phyloP scores from a whole-genome alignment of 2,329 filamentous ascomycete species.

The Dactylonectria macrodidyma region DNA sequence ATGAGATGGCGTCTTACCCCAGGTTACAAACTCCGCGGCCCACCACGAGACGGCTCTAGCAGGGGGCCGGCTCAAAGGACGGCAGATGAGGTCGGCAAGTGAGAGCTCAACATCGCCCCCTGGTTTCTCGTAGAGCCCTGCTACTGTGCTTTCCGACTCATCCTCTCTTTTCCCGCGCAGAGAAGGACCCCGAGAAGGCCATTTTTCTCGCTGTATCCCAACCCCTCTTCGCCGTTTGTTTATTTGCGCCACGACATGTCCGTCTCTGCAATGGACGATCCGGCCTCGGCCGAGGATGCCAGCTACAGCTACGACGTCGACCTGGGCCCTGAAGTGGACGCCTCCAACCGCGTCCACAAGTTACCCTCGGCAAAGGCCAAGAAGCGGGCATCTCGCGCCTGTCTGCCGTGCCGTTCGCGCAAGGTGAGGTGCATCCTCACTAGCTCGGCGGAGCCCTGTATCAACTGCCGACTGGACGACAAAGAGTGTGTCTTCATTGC shows the following conservation, averaged over 20 bases:
- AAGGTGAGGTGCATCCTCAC: conserved; percentile 47
- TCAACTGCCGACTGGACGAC: conserved; percentile 46
- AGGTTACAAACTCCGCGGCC: conserved; percentile 13
- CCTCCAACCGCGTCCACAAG: conserved; percentile 16
- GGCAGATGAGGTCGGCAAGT: conserved; percentile 21
- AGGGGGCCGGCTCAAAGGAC: conserved; percentile 12
- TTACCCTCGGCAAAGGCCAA: conserved; percentile 33
- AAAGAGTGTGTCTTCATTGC: conserved; percentile 44
- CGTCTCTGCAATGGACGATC: conserved; percentile 18
- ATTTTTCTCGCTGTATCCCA: neutral
- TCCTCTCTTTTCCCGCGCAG: neutral
- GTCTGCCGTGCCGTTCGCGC: conserved; percentile 42
- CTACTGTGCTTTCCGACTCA: conserved; percentile 6
- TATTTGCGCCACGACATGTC: neutral
- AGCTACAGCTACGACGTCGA: conserved; percentile 17
- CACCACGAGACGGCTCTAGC: conserved; percentile 4
- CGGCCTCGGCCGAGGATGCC: conserved; percentile 11
- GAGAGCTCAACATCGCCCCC: neutral
- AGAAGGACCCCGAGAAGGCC: neutral
- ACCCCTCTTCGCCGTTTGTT: neutral
- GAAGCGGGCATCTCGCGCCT: conserved; percentile 43
- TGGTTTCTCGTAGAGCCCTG: conserved; percentile 6
- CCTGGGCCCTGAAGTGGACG: conserved; percentile 14
- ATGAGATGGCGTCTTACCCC: conserved; percentile 13
- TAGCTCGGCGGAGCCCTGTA: conserved; percentile 40